These are phyloP conservation scores for Lichtheimia ornata DNA, from an alignment of 371 early-diverging fungal genomes.

Conservation along the genomic window DNA sequence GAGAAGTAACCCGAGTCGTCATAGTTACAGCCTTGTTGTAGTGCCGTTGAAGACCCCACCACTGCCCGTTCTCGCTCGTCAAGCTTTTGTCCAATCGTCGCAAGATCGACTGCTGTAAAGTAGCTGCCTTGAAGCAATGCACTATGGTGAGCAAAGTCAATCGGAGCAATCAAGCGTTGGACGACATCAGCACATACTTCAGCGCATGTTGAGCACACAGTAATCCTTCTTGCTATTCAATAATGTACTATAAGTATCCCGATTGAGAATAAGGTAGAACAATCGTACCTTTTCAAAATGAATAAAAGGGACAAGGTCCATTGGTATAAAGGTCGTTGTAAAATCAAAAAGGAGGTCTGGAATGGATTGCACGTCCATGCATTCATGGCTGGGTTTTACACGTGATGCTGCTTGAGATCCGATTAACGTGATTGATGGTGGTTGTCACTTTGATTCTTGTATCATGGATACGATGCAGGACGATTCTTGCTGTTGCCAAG, in stretches of 20 bases:
- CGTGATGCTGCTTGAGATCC: too few species aligned
- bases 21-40: slow-evolving; percentile 60
- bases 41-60: slow-evolving; percentile 19
- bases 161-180: background rate
- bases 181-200: slow-evolving; percentile 34
- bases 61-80: slow-evolving; percentile 47
- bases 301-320: slow-evolving; percentile 64
- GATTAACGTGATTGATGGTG: too few species aligned
- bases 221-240: slow-evolving; percentile 67
- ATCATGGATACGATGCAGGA: too few species aligned
- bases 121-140: slow-evolving; percentile 55
- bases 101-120: slow-evolving; percentile 76
- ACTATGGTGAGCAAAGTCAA: slow-evolving; percentile 11
- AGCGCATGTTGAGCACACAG: slow-evolving; percentile 79
- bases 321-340: slow-evolving; percentile 8
- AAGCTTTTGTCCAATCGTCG: slow-evolving; percentile 62
- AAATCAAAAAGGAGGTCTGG: background rate
- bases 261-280: background rate
- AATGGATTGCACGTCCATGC: too few species aligned
- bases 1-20: slow-evolving; percentile 84
- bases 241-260: background rate
- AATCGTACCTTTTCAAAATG: slow-evolving; percentile 60
- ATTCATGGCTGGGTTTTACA: too few species aligned
- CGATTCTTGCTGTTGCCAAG: too few species aligned
- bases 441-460: too few species aligned